Evolutionary conservation across 2,329 filamentous ascomycete genomes (phyloP).

Genomic region (Capronia coronata): DNA sequence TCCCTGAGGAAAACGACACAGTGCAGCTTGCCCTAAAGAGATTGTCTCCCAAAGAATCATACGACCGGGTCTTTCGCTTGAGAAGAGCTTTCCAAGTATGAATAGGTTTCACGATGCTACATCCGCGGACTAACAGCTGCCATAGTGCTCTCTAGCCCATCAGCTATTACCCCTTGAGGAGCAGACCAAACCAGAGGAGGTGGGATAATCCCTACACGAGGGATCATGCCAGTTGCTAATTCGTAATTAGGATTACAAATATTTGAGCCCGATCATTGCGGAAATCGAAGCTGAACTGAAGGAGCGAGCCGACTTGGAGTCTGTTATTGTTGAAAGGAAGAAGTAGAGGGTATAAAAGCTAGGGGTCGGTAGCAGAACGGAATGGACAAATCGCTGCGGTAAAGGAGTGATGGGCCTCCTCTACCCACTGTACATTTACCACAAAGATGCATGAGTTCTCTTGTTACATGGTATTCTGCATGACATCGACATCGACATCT

Average conservation of each 20-base stretch:
- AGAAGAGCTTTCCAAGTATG: slow-evolving; percentile 85
- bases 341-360: slow-evolving; percentile 5
- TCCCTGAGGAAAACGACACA: slow-evolving; percentile 82
- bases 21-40: slow-evolving; percentile 86
- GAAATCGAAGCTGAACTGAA: slow-evolving; percentile 61
- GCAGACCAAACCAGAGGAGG: slow-evolving; percentile 62
- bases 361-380: neutral
- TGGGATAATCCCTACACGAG: slow-evolving; percentile 35
- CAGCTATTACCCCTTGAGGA: slow-evolving; percentile 58
- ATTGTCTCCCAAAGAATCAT: slow-evolving; percentile 79
- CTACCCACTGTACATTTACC: slow-evolving; percentile 5
- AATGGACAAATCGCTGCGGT: neutral
- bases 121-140: slow-evolving; percentile 1
- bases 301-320: slow-evolving; percentile 63
- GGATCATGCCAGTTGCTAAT: slow-evolving; percentile 25
- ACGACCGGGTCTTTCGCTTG: slow-evolving; percentile 96
- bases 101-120: neutral
- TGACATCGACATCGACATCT: slow-evolving; percentile 55
- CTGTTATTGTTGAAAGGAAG: slow-evolving; percentile 47
- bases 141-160: slow-evolving; percentile 59
- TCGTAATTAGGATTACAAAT: slow-evolving; percentile 53
- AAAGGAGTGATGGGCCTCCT: neutral
- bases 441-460: neutral
- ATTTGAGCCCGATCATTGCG: slow-evolving; percentile 61
- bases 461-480: slow-evolving; percentile 15